These are phyloP conservation scores for Ophiostoma piceae DNA, from an alignment of 2,329 filamentous ascomycete species.

Conservation along the genomic window DNA sequence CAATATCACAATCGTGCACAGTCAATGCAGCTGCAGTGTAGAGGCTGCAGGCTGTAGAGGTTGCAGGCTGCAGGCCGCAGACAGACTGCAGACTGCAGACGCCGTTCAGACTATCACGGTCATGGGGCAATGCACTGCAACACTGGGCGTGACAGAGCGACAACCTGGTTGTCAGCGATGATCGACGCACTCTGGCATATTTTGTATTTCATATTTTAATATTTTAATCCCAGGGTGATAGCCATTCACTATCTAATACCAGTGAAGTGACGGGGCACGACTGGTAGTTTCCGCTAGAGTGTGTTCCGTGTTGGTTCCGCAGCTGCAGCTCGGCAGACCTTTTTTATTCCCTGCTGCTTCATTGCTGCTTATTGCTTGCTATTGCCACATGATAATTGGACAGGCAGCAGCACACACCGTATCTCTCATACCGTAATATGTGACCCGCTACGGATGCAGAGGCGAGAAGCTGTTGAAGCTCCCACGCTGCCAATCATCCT, in stretches of 20 bases:
- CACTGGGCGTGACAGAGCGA: not conserved
- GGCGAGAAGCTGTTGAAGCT: not conserved
- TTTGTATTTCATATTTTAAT: not conserved
- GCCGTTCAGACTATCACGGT: not conserved
- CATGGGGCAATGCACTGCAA: conserved; percentile 8
- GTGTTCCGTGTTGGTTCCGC: conserved; percentile 3
- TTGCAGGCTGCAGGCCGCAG: no score
- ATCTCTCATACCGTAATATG: conserved; percentile 1
- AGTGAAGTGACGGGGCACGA: not conserved
- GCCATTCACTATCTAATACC: no score
- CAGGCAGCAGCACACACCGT: not conserved
- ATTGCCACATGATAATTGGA: not conserved
- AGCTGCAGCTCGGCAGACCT: not conserved
- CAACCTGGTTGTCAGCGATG: not conserved
- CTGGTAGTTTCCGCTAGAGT: not conserved
- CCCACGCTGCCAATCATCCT: not conserved
- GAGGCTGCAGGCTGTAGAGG: not conserved
- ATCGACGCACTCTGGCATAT: not conserved
- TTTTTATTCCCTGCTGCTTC: not conserved
- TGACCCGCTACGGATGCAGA: not conserved
- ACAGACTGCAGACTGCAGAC: not conserved
- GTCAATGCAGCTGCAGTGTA: not conserved
- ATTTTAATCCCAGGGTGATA: not conserved
- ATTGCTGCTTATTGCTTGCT: no score
- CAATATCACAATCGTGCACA: conserved; percentile 1